Conservation (phyloP, 345 rosid genomes). For the Pistacia integerrima region DNA sequence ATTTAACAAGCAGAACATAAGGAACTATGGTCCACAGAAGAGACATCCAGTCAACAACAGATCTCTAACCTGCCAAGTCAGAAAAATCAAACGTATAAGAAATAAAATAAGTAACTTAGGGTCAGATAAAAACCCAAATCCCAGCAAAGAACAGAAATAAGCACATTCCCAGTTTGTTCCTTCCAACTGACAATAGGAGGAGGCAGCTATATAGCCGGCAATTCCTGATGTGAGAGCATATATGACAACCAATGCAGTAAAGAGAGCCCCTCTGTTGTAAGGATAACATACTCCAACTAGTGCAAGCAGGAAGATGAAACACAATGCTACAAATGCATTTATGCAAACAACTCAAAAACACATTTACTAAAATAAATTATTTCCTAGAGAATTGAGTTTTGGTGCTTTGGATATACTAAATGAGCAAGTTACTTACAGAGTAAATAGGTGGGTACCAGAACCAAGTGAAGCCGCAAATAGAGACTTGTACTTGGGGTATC, state of each 20-base stretch:
- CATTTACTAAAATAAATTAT: background rate
- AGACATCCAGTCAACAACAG: constrained; percentile 51
- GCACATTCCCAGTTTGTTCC: constrained; percentile 55
- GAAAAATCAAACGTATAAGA: background rate
- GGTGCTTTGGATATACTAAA: background rate
- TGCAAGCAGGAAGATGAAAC: constrained; percentile 52
- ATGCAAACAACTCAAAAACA: background rate
- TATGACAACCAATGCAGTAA: constrained; percentile 57
- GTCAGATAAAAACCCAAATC: background rate
- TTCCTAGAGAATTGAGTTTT: background rate
- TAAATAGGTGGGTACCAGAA: constrained; percentile 55
- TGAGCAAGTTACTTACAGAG: constrained; percentile 31
- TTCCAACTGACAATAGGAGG: constrained; percentile 57
- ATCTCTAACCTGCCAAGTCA: constrained; percentile 47
- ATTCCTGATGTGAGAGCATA: constrained; percentile 63
- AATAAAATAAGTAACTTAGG: background rate
- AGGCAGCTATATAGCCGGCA: constrained; percentile 55
- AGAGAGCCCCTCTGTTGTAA: constrained; percentile 58
- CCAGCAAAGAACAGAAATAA: background rate
- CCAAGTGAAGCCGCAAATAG: constrained; percentile 55
- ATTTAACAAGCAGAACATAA: constrained; percentile 55
- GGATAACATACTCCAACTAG: constrained; percentile 59
- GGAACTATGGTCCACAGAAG: constrained; percentile 55
- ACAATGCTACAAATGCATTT: constrained; percentile 32
- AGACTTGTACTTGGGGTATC: constrained; percentile 53